Base-by-base conservation (phyloP, 345 rosid species). In the Pugionium cornutum region DNA sequence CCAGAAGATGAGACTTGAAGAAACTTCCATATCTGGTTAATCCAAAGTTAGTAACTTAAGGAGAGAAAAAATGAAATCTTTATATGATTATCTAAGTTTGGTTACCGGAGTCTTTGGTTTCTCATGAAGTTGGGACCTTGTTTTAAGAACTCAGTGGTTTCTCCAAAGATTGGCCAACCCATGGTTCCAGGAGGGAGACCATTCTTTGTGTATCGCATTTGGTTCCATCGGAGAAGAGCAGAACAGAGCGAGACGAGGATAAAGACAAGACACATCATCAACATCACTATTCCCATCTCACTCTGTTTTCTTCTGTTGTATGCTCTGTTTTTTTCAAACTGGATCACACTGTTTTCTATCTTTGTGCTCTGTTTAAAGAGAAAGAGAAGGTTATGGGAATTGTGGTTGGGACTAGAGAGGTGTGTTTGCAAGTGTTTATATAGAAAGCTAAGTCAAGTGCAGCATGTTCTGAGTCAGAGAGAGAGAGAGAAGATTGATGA, bases 161-260 rank as follows among this genome's bases (percentile, higher is more conserved):
- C 99, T 2, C 99, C 99, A 70, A 88, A 85, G 62, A 94, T 65
- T 0, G 99, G 97, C 99, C 99, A 94, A 8, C 99, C 99, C 99
- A 94, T 94, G 37, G 97, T 90, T 1, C 99, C 99, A 2, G 92
- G 95, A 66, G 99, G 97, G 32, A 90, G 82, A 37, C 96, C 89
- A 68, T 85, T 85, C 78, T 80, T 84, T 53, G 82, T 79, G 77
- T 84, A 88, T 6, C 86, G 76, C 58, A 94, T 65, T 56, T 88
- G 89, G 68, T 88, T 90, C 95, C 97, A 88, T 68, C 80, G 82
- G 76, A 90, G 59, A 70, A 94, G 63, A 76, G 84, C 82, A 77
- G 88, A 66, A 40, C 84, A 86, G 62, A 80, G 9, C 57, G 83
- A 84, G 37, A 92, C 80, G 51, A 92, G 33, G 35, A 78, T 70